Base-by-base conservation (phyloP, 805 yeast species). In the Ogataea paraovalis region DNA sequence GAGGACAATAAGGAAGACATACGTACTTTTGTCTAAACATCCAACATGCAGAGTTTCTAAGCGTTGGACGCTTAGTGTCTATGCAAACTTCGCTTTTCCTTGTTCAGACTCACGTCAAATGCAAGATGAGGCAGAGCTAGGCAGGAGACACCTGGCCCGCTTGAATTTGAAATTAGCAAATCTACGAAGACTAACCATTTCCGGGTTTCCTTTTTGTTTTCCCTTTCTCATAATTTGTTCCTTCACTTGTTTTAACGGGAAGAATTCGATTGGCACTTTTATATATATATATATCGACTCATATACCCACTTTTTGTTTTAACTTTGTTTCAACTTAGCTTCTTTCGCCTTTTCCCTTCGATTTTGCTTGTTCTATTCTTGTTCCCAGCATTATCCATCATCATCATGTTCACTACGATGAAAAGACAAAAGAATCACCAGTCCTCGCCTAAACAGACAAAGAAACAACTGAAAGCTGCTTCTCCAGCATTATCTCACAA, bases 401-500 rank as follows among this genome's bases (percentile, higher is more conserved):
- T 13, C 28, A 28, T 20, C 14, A 42, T 42, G 43, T 32, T 41
- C 16, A n/a, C 41, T 16, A 34, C 42, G 8, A 16, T 30, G 25
- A 38, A 41, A 25, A 36, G 45, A 27, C 44, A 41, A n/a, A 42
- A 32, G 33, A 28, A 10, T 32, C 32, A 33, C 18, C 44, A 33
- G 5, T n/a, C 18, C 20, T 41, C 48, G 16, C 48, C 44, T 12
- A 32, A 34, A 27, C 41, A 34, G 9, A 5, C 37, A 21, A 22
- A 37, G 34, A 41, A 37, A 4, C 39, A 33, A 14, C 22, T 45
- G 4, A 42, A 34, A 12, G 14, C 38, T 39, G 30, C 42, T 42
- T 21, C 43, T 38, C 18, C 44, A 27, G 25, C 43, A 30, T 25
- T 27, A 18, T 22, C 50, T 3, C 41, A 22, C 21, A 36, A 25